Percentiles rank a stretch among this genome's conserved stretches.
Conservation (phyloP, 2,329 filamentous ascomycete genomes). For the Zelopaecilomyces penicillatus region DNA sequence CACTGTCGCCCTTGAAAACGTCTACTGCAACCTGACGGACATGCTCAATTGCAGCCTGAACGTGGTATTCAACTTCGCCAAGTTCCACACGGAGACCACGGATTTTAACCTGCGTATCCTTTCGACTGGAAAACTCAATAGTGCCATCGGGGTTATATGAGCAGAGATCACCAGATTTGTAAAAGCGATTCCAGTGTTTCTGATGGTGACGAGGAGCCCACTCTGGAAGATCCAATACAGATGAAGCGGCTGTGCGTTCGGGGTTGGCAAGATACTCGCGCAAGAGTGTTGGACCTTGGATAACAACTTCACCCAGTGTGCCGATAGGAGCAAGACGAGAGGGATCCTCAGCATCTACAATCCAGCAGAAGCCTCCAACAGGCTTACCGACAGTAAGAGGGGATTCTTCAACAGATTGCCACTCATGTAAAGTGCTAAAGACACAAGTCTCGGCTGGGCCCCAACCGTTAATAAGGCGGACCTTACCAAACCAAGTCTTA, state of each 20-base stretch:
- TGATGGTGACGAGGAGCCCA: slow-evolving; percentile 17
- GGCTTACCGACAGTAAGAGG: slow-evolving; percentile 15
- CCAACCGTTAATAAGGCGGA: too few species aligned
- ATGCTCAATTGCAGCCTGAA: too few species aligned
- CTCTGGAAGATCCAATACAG: slow-evolving; percentile 33
- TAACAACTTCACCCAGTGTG: slow-evolving; percentile 5
- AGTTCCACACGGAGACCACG: too few species aligned
- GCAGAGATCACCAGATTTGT: slow-evolving; percentile 40
- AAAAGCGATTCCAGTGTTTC: slow-evolving; percentile 18
- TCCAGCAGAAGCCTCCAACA: slow-evolving; percentile 1
- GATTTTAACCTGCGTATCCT: too few species aligned
- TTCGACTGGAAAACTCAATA: slow-evolving; percentile 5
- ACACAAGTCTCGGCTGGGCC: too few species aligned
- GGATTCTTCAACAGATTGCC: neutral
- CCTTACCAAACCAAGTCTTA: too few species aligned
- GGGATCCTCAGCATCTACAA: slow-evolving; percentile 2
- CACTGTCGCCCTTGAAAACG: too few species aligned
- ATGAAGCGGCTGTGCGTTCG: slow-evolving; percentile 34
- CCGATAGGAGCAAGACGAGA: slow-evolving; percentile 5
- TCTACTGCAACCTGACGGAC: too few species aligned
- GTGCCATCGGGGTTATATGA: slow-evolving; percentile 23
- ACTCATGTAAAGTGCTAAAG: too few species aligned
- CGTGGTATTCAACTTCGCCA: too few species aligned
- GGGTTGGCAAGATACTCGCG: slow-evolving; percentile 39
- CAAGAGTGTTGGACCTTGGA: slow-evolving; percentile 27